phyloP scores from a whole-genome alignment of 2,329 filamentous ascomycete genomes.

The Cladorrhinum sp. region DNA sequence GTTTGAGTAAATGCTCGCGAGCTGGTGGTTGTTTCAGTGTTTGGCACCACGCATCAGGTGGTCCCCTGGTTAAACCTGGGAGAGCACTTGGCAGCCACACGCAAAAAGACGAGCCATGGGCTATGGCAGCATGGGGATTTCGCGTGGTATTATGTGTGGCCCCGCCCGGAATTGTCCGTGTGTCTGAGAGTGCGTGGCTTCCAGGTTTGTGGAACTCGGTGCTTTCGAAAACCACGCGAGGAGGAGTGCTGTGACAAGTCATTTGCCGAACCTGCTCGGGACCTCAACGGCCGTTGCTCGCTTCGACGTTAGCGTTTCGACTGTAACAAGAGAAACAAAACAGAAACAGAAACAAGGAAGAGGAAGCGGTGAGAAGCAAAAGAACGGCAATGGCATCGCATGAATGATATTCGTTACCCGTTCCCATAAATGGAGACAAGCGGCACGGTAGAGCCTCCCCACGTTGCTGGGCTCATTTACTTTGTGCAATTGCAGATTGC shows the following conservation, averaged over 20 bases:
- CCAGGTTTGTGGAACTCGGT: conserved; percentile 3
- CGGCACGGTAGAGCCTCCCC: conserved; percentile 9
- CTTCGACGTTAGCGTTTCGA: conserved; percentile 2
- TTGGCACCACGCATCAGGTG: conserved; percentile 4
- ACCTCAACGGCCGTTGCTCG: not conserved
- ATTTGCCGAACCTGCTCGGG: conserved; percentile 10
- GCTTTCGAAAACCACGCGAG: conserved; percentile 7
- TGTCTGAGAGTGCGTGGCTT: not conserved
- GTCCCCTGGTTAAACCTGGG: not conserved
- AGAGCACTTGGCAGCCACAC: not conserved
- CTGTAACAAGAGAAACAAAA: not conserved
- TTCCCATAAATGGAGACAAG: conserved; percentile 7
- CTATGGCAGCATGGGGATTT: not conserved
- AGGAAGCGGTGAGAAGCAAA: not conserved
- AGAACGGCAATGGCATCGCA: not conserved
- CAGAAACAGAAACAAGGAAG: not conserved
- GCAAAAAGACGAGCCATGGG: not conserved
- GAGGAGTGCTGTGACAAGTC: conserved; percentile 4
- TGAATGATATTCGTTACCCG: conserved; percentile 11
- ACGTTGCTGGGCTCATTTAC: conserved; percentile 6
- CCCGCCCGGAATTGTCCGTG: conserved; percentile 5
- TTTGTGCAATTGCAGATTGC: conserved; percentile 6
- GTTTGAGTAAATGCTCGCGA: conserved; percentile 1
- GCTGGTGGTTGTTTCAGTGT: conserved; percentile 4
- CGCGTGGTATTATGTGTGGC: not conserved